Percentiles rank a stretch among this genome's conserved stretches.
These are phyloP conservation scores for Malassezia nana DNA, from an alignment of 1,284 basidiomycete genomes.

Conservation along the genomic window DNA sequence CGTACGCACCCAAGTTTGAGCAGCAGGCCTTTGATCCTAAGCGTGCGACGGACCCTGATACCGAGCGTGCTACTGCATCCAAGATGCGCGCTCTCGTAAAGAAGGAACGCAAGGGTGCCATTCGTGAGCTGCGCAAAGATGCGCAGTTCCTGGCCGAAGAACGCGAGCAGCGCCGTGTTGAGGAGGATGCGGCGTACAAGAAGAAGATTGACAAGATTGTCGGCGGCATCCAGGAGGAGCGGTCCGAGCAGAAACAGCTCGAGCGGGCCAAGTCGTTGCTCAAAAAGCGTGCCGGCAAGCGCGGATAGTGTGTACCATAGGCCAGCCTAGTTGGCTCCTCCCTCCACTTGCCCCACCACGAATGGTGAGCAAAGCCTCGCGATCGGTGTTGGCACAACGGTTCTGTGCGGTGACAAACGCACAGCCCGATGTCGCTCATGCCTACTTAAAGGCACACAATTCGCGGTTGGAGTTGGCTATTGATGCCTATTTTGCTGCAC, in stretches of 20 bases:
- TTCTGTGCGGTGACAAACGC: slow-evolving; percentile 10
- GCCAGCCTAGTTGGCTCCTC: not conserved
- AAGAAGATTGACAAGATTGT: slow-evolving; percentile 58
- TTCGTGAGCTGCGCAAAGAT: slow-evolving; percentile 91
- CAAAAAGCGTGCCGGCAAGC: slow-evolving; percentile 29
- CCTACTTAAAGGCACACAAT: slow-evolving; percentile 1
- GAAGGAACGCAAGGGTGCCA: slow-evolving; percentile 92
- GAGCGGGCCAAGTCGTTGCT: slow-evolving; percentile 55
- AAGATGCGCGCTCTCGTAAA: slow-evolving; percentile 85
- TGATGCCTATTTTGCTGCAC: slow-evolving; percentile 3
- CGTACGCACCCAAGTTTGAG: slow-evolving; percentile 90
- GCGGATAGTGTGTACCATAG: not conserved
- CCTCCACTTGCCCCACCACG: not conserved
- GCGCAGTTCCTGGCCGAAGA: slow-evolving; percentile 73
- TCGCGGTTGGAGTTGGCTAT: slow-evolving; percentile 13
- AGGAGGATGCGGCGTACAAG: slow-evolving; percentile 61
- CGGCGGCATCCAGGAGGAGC: slow-evolving; percentile 72
- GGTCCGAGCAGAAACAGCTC: slow-evolving; percentile 88
- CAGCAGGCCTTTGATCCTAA: slow-evolving; percentile 64
- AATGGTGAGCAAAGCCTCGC: slow-evolving; percentile 10
- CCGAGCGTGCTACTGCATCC: slow-evolving; percentile 71
- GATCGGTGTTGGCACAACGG: not conserved
- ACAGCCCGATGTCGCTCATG: slow-evolving; percentile 1
- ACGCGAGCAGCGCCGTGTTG: slow-evolving; percentile 66
- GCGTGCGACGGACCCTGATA: slow-evolving; percentile 75